These are phyloP conservation scores for Aspergillus chevalieri DNA, from an alignment of 2,329 filamentous ascomycete genomes.

Conservation along the genomic window DNA sequence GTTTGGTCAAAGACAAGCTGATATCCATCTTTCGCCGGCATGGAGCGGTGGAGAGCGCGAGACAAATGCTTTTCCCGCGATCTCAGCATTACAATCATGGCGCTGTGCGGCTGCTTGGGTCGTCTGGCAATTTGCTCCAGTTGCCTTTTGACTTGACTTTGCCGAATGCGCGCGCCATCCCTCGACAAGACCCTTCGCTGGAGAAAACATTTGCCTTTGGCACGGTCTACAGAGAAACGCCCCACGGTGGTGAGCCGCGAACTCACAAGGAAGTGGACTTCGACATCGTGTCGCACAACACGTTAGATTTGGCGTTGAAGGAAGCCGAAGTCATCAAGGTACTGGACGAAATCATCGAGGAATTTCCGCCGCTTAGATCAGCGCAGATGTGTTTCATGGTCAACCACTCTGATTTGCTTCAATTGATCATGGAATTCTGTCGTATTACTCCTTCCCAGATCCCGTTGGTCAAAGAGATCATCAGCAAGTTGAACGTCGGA, in stretches of 20 bases:
- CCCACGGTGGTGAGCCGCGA: conserved; percentile 72
- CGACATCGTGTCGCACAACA: conserved; percentile 82
- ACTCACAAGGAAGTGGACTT: conserved; percentile 90
- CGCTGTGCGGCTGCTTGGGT: conserved; percentile 73
- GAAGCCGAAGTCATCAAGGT: conserved; percentile 94
- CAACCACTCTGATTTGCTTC: conserved; percentile 79
- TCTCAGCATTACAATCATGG: conserved; percentile 70
- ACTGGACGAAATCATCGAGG: conserved; percentile 77
- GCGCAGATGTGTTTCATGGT: conserved; percentile 81
- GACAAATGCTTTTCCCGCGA: conserved; percentile 72
- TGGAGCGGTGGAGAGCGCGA: conserved; percentile 74
- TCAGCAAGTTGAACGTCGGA: conserved; percentile 81
- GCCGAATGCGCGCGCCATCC: conserved; percentile 77
- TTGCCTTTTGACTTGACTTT: conserved; percentile 91
- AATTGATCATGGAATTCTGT: conserved; percentile 85
- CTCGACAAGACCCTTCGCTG: conserved; percentile 57
- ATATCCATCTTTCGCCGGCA: conserved; percentile 78
- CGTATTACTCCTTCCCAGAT: conserved; percentile 65
- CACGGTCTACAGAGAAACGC: conserved; percentile 73
- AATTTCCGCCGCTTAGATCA: conserved; percentile 68
- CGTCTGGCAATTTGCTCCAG: conserved; percentile 80
- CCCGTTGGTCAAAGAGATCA: conserved; percentile 67
- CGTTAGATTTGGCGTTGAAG: conserved; percentile 75
- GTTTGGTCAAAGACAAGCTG: conserved; percentile 67
- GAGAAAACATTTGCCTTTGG: conserved; percentile 83